Evolutionary conservation across 106 monocot species (phyloP), one percentile per base, ranked within the genome.

Genomic region (Phalaenopsis aphrodite): DNA sequence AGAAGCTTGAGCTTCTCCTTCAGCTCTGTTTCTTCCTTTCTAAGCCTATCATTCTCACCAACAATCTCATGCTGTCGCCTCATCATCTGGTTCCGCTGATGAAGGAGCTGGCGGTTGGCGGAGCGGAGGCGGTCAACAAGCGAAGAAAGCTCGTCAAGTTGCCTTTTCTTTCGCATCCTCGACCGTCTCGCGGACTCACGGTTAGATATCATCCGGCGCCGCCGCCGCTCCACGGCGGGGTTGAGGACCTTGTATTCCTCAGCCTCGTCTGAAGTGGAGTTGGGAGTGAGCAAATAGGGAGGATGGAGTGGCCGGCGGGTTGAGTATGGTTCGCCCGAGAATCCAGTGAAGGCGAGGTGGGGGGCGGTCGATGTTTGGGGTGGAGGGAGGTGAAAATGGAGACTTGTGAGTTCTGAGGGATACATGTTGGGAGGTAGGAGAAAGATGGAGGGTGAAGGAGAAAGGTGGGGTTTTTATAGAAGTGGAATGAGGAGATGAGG

Each of bases 131-230:
- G 77, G 14, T 58, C 15, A 2, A 94, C 96, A 46, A 90, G 96
- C 14, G 81, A 82, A 68, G 83, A 78, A 45, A 96, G 91, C 80
- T 91, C 90, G 17, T 86, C 90, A n/a, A 96, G 82, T 36, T 96
- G 96, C 84, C 81, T 85, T 87, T 94, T 94, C 82, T 96, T 96
- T 48, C 96, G 83, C 87, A 96, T 90, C 65, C 96, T 88, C 42
- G 96, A 96, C 78, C 93, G 78, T 17, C 92, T 85, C 6, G 96
- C 96, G 7, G 93, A 96, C 82, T 96, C 96, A 14, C 96, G 57
- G 76, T 96, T 96, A 1, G 96, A 96, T 73, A 96, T 83, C 96
- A 94, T 92, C 76, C 96, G 75, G 41, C 96, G 80, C 77, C 78
- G 84, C 77, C 87, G 73, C 68, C 96, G 43, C 88, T 93, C 96